phyloP scores from a whole-genome alignment of 1,139 yeast genomes.

The Suhomyces taliae region DNA sequence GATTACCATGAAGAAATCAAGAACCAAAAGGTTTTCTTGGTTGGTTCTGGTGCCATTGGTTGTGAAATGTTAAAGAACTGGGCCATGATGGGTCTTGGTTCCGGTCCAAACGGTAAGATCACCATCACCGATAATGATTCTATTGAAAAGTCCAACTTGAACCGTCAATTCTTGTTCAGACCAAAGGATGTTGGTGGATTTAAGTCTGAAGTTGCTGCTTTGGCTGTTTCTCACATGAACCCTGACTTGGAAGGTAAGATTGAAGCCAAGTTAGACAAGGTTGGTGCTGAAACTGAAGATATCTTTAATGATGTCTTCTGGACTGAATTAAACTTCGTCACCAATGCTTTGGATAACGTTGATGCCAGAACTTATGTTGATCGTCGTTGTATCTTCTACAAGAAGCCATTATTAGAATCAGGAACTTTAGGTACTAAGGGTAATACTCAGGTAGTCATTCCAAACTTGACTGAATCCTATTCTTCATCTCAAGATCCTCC shows the following conservation, averaged over 20 bases:
- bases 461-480: slow-evolving; percentile 89
- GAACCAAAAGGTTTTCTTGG: slow-evolving; percentile 81
- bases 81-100: slow-evolving; percentile 95
- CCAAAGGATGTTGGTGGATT: slow-evolving; percentile 90
- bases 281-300: slow-evolving; percentile 89
- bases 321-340: slow-evolving; percentile 79
- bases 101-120: slow-evolving; percentile 86
- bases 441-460: slow-evolving; percentile 94
- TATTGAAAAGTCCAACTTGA: slow-evolving; percentile 91
- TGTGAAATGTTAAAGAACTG: slow-evolving; percentile 98
- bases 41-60: slow-evolving; percentile 99
- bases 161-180: slow-evolving; percentile 93
- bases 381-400: slow-evolving; percentile 91
- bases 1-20: slow-evolving; percentile 71
- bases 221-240: slow-evolving; percentile 81
- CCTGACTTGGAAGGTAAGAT: slow-evolving; percentile 80
- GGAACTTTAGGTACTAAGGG: slow-evolving; percentile 99
- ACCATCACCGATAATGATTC: slow-evolving; percentile 90
- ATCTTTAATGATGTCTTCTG: slow-evolving; percentile 87
- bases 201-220: slow-evolving; percentile 89
- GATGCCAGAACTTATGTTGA: slow-evolving; percentile 98
- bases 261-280: slow-evolving; percentile 77
- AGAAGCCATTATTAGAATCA: slow-evolving; percentile 88
- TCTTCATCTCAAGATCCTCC: slow-evolving; percentile 98
- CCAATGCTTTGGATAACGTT: slow-evolving; percentile 94